Conservation (phyloP, 495 filamentous ascomycete species). For the Aspergillus mulundensis region DNA sequence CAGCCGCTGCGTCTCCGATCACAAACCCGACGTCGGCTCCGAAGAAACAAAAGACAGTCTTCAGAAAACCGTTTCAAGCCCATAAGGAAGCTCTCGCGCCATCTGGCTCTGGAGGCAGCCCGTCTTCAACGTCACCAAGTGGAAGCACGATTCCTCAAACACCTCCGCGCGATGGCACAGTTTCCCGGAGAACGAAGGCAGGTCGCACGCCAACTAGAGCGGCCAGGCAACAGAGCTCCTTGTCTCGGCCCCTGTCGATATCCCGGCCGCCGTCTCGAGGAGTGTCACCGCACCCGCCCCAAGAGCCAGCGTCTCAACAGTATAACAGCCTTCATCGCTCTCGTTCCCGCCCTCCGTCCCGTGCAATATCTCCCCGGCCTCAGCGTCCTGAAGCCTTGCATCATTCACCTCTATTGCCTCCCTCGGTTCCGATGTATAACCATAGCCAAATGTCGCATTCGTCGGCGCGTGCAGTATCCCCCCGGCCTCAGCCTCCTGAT, state of each 20-base stretch:
- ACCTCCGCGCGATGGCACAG: constrained; percentile 39
- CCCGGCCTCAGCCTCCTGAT: constrained; percentile 18
- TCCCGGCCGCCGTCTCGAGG: constrained; percentile 30
- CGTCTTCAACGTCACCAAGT: constrained; percentile 28
- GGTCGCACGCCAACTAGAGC: constrained; percentile 38
- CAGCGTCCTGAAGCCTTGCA: neutral
- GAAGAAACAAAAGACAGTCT: constrained; percentile 48
- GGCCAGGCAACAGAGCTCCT: constrained; percentile 33
- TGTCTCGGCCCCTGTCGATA: constrained; percentile 31
- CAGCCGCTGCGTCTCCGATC: constrained; percentile 34
- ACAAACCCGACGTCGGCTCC: constrained; percentile 46
- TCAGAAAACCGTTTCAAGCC: constrained; percentile 52
- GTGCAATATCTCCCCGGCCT: constrained; percentile 18
- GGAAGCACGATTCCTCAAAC: constrained; percentile 45
- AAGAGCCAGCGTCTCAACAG: constrained; percentile 4
- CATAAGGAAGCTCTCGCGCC: constrained; percentile 50
- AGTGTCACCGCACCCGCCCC: constrained; percentile 19
- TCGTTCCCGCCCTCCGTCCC: constrained; percentile 12
- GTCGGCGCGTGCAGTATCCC: constrained; percentile 12
- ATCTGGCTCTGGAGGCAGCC: constrained; percentile 33
- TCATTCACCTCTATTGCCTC: neutral
- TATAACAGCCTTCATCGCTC: neutral
- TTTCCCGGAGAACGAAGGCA: constrained; percentile 32
- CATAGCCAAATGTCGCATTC: neutral
- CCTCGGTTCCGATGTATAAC: neutral